Percentiles rank a stretch among this genome's conserved stretches.
These are phyloP conservation scores for Colletotrichum aenigma DNA, from an alignment of 2,329 filamentous ascomycete genomes.

Conservation along the genomic window DNA sequence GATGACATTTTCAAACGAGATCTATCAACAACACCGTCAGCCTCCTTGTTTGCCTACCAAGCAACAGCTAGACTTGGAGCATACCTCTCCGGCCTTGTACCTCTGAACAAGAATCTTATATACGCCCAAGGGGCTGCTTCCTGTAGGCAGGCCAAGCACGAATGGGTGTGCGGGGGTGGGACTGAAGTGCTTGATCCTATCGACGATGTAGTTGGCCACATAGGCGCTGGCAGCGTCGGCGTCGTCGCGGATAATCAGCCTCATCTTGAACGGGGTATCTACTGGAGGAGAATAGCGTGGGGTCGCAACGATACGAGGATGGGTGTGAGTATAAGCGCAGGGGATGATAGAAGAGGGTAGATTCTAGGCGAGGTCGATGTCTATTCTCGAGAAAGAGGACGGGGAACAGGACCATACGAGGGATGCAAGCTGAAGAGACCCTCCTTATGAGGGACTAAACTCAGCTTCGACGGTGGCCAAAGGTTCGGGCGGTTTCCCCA, in stretches of 20 bases:
- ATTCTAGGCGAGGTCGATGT: not conserved
- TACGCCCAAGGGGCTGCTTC: constrained; percentile 78
- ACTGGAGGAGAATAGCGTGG: constrained; percentile 24
- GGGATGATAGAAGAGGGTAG: not conserved
- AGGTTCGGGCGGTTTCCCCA: not conserved
- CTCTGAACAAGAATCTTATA: constrained; percentile 77
- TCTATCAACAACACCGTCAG: constrained; percentile 42
- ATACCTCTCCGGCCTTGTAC: constrained; percentile 68
- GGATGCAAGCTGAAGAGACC: not conserved
- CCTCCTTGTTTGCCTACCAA: not conserved
- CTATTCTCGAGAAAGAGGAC: not conserved
- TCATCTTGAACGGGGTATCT: constrained; percentile 57
- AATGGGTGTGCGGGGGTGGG: constrained; percentile 77
- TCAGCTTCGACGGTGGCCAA: not conserved
- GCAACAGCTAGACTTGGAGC: constrained; percentile 10
- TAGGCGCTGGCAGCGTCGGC: constrained; percentile 72
- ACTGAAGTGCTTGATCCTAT: constrained; percentile 78
- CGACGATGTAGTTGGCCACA: constrained; percentile 82
- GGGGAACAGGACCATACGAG: not conserved
- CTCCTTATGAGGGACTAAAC: constrained; percentile 16
- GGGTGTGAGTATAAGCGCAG: not conserved
- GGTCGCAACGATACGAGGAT: not conserved
- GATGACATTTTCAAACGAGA: constrained; percentile 87
- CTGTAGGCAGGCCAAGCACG: constrained; percentile 82
- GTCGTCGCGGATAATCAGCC: constrained; percentile 82